These are phyloP conservation scores for Saturnispora zaruensis DNA, from an alignment of 805 yeast species.

Conservation along the genomic window DNA sequence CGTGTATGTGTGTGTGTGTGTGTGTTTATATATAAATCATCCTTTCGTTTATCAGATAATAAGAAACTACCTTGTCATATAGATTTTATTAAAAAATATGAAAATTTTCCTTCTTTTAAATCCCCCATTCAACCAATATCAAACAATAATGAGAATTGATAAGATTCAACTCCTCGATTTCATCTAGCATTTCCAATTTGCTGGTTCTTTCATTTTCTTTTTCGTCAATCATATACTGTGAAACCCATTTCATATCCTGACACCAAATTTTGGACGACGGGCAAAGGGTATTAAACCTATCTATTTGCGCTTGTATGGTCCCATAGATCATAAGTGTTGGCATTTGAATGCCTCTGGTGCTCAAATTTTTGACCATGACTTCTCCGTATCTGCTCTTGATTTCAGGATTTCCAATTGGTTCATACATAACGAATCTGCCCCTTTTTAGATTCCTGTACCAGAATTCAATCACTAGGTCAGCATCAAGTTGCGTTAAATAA, in stretches of 20 bases:
- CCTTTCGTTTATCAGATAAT: background rate
- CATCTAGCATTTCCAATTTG: slow-evolving; percentile 60
- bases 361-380: slow-evolving; percentile 57
- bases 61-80: slow-evolving; percentile 5
- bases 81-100: slow-evolving; percentile 6
- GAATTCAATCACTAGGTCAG: slow-evolving; percentile 36
- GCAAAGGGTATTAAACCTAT: slow-evolving; percentile 29
- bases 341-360: slow-evolving; percentile 51
- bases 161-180: slow-evolving; percentile 59
- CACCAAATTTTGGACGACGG: slow-evolving; percentile 23
- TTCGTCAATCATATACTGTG: slow-evolving; percentile 35
- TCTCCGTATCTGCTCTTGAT: slow-evolving; percentile 39
- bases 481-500: slow-evolving; percentile 47
- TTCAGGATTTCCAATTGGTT: slow-evolving; percentile 50
- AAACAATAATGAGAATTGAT: slow-evolving; percentile 55
- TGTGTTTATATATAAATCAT: background rate
- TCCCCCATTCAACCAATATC: slow-evolving; percentile 23
- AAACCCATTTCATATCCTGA: slow-evolving; percentile 38
- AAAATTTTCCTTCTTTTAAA: background rate
- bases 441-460: slow-evolving; percentile 28
- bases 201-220: slow-evolving; percentile 38
- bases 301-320: slow-evolving; percentile 33
- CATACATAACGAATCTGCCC: slow-evolving; percentile 44
- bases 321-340: slow-evolving; percentile 49
- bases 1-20: background rate